A percentile compares a stretch with the other conserved stretches of the same genome.
phyloP scores from a whole-genome alignment of 495 filamentous ascomycete genomes.

The Amphirosellinia nigrospora region DNA sequence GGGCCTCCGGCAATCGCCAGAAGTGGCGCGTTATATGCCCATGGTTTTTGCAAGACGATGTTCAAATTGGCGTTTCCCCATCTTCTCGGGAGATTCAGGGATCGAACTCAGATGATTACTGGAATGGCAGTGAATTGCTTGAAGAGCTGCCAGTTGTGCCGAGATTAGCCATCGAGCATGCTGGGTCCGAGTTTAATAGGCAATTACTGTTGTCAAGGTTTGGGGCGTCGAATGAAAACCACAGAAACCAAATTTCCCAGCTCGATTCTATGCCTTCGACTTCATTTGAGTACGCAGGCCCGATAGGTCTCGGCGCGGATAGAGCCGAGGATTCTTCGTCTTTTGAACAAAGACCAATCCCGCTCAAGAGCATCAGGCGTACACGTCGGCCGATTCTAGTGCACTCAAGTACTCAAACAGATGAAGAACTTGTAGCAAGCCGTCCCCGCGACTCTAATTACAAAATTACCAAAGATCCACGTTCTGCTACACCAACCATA shows the following conservation, averaged over 20 bases:
- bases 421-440: conserved; percentile 20
- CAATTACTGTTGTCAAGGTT: not conserved
- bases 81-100: not conserved
- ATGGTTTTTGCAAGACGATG: not conserved
- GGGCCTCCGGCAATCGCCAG: not conserved
- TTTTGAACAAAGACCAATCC: conserved; percentile 19
- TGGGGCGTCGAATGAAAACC: not conserved
- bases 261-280: not conserved
- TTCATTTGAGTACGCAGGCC: not conserved
- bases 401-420: conserved; percentile 41
- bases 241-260: not conserved
- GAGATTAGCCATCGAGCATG: not conserved
- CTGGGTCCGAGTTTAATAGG: not conserved
- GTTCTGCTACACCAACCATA: conserved; percentile 50
- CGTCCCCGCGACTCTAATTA: not conserved
- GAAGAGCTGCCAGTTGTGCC: not conserved
- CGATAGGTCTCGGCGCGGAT: not conserved
- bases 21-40: no score
- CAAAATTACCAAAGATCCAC: conserved; percentile 41
- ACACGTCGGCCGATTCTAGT: conserved; percentile 30
- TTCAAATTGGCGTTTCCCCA: not conserved
- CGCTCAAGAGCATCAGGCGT: conserved; percentile 36
- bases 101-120: not conserved
- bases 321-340: not conserved
- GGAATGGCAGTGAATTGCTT: not conserved